Percentiles rank a stretch among this genome's conserved stretches.
phyloP scores from a whole-genome alignment of 202 grass and related monocot genomes.

The Dendrocalamus latiflorus region DNA sequence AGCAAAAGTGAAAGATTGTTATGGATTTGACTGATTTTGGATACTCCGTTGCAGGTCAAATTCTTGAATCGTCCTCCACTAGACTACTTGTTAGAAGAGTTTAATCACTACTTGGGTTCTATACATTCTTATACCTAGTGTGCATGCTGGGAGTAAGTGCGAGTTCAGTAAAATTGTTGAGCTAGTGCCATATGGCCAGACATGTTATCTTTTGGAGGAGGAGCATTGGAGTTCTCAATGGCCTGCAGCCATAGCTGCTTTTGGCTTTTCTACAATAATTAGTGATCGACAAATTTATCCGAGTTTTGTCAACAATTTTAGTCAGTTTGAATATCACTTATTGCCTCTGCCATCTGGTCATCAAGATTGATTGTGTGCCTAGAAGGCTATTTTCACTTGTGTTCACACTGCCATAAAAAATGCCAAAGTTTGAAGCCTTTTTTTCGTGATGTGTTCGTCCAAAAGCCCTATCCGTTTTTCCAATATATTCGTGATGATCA shows the following conservation, averaged over 20 bases:
- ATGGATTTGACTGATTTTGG: slow-evolving; percentile 17
- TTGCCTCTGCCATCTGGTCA: background rate
- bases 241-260: background rate
- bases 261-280: no score
- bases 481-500: no score
- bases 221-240: slow-evolving; percentile 10
- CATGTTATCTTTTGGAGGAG: slow-evolving; percentile 11
- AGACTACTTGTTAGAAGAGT: slow-evolving; percentile 6
- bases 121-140: background rate
- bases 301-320: background rate
- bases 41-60: slow-evolving; percentile 27
- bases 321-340: slow-evolving; percentile 15
- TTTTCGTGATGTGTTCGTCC: no score
- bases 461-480: no score
- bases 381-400: background rate
- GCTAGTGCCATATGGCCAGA: background rate
- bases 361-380: background rate
- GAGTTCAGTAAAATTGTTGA: slow-evolving; percentile 15
- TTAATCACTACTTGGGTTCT: background rate
- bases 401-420: no score
- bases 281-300: background rate
- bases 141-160: background rate
- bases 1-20: slow-evolving; percentile 7
- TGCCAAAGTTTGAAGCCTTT: no score
- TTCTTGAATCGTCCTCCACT: slow-evolving; percentile 1